These are phyloP conservation scores for Falciphora oryzae DNA, from an alignment of 2,329 filamentous ascomycete species.

Conservation along the genomic window DNA sequence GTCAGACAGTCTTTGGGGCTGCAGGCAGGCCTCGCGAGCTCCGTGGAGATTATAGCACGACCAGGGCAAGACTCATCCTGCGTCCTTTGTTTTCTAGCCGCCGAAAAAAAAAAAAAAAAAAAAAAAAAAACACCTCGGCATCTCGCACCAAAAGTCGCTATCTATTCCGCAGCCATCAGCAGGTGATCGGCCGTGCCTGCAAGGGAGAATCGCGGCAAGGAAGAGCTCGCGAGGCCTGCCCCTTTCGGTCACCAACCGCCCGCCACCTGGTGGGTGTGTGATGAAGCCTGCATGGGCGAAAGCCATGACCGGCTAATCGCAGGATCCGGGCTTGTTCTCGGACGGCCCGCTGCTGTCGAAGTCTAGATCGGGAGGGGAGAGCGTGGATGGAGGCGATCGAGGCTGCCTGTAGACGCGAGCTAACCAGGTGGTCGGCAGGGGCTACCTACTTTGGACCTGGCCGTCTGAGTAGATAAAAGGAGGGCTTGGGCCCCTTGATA, in stretches of 20 bases:
- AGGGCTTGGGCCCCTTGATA: neutral
- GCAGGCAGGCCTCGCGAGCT: no score
- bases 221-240: neutral
- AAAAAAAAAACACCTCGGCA: no score
- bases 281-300: neutral
- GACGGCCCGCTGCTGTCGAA: neutral
- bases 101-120: no score
- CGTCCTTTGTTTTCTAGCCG: no score
- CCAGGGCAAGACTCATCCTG: no score
- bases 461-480: neutral
- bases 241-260: neutral
- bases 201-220: neutral
- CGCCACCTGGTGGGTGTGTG: neutral
- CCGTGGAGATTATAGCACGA: no score
- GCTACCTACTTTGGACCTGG: neutral
- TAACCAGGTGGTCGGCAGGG: no score
- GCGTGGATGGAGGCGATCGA: neutral
- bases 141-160: no score
- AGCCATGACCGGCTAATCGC: neutral
- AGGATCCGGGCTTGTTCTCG: neutral
- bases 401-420: neutral
- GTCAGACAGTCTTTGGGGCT: neutral
- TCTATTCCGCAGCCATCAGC: no score
- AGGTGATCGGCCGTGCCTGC: no score
- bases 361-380: no score